Conservation (phyloP, 1,284 basidiomycete genomes). For the Puccinia hordei region DNA sequence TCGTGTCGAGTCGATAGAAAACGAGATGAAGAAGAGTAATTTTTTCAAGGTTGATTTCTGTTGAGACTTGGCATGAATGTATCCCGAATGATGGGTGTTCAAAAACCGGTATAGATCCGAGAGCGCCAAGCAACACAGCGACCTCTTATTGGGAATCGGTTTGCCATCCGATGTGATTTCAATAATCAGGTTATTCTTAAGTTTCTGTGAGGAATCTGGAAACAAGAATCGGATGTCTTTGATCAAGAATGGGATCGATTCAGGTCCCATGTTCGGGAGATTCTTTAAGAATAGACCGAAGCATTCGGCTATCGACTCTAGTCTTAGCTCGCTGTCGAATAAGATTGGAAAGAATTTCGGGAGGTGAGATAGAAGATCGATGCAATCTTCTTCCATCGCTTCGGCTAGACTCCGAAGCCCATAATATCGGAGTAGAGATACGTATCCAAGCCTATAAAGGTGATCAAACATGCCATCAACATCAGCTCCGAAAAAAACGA, state of each 20-base stretch:
- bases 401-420: neutral
- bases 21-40: neutral
- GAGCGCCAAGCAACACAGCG: neutral
- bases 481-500: too few relatives aligned
- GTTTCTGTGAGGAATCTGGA: neutral
- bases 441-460: constrained; percentile 28
- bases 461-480: neutral
- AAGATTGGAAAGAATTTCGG: constrained; percentile 3
- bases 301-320: constrained; percentile 10
- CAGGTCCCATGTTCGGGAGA: neutral
- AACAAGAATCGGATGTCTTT: neutral
- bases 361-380: neutral
- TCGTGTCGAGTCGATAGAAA: neutral
- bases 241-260: constrained; percentile 3
- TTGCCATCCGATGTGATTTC: neutral
- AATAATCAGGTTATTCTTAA: neutral
- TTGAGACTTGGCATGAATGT: neutral
- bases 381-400: neutral
- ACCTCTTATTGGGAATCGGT: neutral
- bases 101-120: neutral
- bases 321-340: neutral
- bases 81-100: neutral
- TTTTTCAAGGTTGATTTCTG: neutral
- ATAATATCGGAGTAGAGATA: constrained; percentile 17
- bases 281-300: constrained; percentile 8